These are phyloP conservation scores for Rachicladosporium sp. DNA, from an alignment of 2,329 filamentous ascomycete species.

Conservation along the genomic window DNA sequence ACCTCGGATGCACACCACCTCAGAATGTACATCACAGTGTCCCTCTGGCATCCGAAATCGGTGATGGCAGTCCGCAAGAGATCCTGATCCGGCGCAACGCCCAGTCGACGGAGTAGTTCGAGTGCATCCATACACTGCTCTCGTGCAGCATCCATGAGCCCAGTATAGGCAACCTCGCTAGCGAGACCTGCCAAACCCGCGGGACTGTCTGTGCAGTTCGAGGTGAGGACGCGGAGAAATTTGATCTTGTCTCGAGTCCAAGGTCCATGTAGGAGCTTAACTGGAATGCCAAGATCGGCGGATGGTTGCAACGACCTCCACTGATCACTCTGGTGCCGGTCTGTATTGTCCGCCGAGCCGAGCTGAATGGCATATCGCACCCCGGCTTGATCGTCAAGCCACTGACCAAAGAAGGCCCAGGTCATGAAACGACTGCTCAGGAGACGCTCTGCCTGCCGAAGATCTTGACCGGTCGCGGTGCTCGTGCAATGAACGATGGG, in stretches of 20 bases:
- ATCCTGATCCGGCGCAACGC: conserved; percentile 14
- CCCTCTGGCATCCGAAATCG: conserved; percentile 20
- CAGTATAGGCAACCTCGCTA: conserved; percentile 17
- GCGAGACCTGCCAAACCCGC: conserved; percentile 3
- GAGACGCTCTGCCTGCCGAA: conserved; percentile 15
- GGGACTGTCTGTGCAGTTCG: neutral
- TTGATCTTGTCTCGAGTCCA: conserved; percentile 14
- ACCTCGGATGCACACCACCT: conserved; percentile 5
- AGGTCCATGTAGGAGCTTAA: conserved; percentile 12
- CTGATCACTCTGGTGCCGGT: too few relatives aligned
- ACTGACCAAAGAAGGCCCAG: conserved; percentile 20
- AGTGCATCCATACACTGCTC: conserved; percentile 12
- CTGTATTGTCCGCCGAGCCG: too few relatives aligned
- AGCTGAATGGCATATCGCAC: too few relatives aligned
- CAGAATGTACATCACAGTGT: conserved; percentile 15
- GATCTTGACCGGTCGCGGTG: neutral
- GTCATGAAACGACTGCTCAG: conserved; percentile 23
- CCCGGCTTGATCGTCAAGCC: conserved; percentile 9
- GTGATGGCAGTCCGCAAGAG: conserved; percentile 19
- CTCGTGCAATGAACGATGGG: conserved; percentile 7
- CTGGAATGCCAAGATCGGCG: neutral
- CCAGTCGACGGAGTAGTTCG: conserved; percentile 13
- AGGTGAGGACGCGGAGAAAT: conserved; percentile 4
- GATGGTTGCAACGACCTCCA: too few relatives aligned
- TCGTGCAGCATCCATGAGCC: conserved; percentile 18